phyloP scores from a whole-genome alignment of 306 rosid genomes.

The Sesbania bispinosa region DNA sequence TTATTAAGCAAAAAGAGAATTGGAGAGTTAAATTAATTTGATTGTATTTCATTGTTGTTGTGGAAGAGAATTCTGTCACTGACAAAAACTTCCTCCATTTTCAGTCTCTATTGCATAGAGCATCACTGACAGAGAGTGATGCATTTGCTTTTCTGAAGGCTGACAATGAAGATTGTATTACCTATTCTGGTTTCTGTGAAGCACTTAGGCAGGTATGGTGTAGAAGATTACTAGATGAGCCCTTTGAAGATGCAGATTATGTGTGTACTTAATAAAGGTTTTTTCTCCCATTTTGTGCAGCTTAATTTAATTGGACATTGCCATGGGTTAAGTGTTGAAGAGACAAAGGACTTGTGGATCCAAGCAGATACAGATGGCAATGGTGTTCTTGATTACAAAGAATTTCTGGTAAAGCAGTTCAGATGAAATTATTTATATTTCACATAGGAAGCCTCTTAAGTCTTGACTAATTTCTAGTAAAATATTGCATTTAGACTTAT shows the following conservation, averaged over 20 bases:
- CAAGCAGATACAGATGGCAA: conserved; percentile 60
- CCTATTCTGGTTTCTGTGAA: conserved; percentile 57
- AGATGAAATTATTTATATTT: not conserved
- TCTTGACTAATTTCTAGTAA: not conserved
- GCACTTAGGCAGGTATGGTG: conserved; percentile 62
- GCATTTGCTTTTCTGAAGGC: conserved; percentile 64
- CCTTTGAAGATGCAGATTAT: not conserved
- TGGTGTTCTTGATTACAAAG: conserved; percentile 47
- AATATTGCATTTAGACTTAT: not conserved
- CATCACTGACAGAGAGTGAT: conserved; percentile 45
- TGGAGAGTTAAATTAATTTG: not conserved
- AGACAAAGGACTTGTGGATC: conserved; percentile 64
- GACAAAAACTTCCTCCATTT: conserved; percentile 27
- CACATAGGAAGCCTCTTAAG: not conserved
- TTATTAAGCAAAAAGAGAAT: not conserved
- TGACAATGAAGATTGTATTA: conserved; percentile 50
- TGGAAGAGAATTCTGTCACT: conserved; percentile 3
- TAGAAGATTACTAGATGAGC: not conserved
- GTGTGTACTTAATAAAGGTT: not conserved
- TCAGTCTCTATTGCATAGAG: conserved; percentile 54
- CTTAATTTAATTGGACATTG: conserved; percentile 62
- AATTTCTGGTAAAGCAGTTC: conserved; percentile 52
- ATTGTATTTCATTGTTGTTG: not conserved
- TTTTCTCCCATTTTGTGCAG: conserved; percentile 33
- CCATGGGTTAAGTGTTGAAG: conserved; percentile 60